Evolutionary conservation across 73 alveolate species (phyloP), one percentile per base, ranked within the genome.

Genomic region (Paramecium octaurelia): DNA sequence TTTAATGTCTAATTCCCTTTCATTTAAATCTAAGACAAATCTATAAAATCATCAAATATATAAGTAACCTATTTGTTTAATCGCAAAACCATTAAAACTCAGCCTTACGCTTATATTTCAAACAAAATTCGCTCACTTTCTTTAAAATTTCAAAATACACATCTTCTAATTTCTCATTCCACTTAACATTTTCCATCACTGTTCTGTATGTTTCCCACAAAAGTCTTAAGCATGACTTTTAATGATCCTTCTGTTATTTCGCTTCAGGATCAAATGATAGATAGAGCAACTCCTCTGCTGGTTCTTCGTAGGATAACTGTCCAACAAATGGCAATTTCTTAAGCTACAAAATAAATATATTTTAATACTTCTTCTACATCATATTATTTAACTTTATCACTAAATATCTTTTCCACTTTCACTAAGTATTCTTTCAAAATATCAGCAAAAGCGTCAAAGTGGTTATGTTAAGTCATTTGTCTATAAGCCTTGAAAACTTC

Each of bases 11-110:
- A 80, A 23, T 31, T 80, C 91, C 23, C 91, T 80, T 1, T 31
- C 91, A 80, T 80, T 80, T 42, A 80, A 80, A 44, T 80, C 91
- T n/a, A 80, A 80, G 1, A 80, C 91, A 48, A 80, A 80, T 80
- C 73, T 80, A 54, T 50, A 16, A 50, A 16, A 20, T 0, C 1
- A 54, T 34, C 16, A 31, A 12, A 35, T 34, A 6, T 23, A 68
- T 21, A 21, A 31, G 4, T 34, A 29, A 68, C 69, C 69, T 54
- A 80, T 80, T 80, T 34, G 57, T 80, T 42, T 80, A 46, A 23
- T 80, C 91, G 20, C 91, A 80, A 43, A 80, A 80, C 91, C 91
- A 80, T 80, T 40, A 16, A 80, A 44, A 80, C 11, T 80, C 91
- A 21, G 64, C 91, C 35, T 42, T 80, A 40, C 91, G 48, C n/a